Conservation (phyloP, 2,329 filamentous ascomycete genomes). For the Chrysoporthe puriensis region DNA sequence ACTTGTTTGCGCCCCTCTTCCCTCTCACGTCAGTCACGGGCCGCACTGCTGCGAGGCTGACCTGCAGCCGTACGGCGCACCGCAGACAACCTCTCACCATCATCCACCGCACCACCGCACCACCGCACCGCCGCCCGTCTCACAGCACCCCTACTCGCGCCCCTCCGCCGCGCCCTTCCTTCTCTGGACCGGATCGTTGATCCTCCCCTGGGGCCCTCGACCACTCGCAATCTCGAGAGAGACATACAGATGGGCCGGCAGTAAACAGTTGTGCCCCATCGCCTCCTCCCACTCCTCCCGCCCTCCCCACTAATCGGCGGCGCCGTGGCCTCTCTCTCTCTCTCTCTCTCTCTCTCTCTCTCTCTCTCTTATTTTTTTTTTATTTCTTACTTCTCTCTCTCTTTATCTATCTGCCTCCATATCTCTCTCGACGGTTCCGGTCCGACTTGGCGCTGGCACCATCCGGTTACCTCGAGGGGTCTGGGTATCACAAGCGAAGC, state of each 20-base stretch:
- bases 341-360: neutral
- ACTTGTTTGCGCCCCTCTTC: too few relatives aligned
- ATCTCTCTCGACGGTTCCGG: neutral
- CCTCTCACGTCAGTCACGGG: too few relatives aligned
- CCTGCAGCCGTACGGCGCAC: too few relatives aligned
- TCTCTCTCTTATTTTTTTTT: neutral
- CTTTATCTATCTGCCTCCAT: neutral
- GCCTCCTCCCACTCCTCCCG: neutral
- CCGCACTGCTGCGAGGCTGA: too few relatives aligned
- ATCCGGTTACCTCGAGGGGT: neutral
- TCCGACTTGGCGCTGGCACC: constrained; percentile 6
- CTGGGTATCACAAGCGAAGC: neutral
- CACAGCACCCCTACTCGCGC: neutral
- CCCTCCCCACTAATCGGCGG: neutral
- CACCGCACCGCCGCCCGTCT: neutral
- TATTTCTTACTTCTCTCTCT: neutral
- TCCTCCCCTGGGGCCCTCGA: neutral
- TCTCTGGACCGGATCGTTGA: neutral
- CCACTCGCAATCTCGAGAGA: neutral
- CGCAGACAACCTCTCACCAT: too few relatives aligned
- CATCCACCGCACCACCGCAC: too few relatives aligned
- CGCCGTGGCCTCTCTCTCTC: neutral
- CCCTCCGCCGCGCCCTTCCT: neutral
- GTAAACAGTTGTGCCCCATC: constrained; percentile 4
- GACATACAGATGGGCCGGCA: constrained; percentile 8